Percentiles rank a stretch among this genome's conserved stretches.
These are phyloP conservation scores for apple (Malus domestica) DNA, from an alignment of 306 rosid species.

Conservation along the genomic window DNA sequence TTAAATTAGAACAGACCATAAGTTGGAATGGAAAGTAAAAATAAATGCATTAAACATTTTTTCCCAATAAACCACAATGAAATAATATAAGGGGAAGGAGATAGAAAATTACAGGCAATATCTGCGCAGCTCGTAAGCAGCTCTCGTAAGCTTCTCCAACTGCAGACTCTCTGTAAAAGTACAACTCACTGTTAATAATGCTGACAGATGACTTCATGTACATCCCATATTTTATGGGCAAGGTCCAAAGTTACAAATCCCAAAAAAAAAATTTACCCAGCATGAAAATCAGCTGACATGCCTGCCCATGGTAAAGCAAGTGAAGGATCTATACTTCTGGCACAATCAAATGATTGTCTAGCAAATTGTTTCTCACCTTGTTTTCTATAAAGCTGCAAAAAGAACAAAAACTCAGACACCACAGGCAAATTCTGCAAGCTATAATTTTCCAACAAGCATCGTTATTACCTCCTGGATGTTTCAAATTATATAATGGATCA, in stretches of 20 bases:
- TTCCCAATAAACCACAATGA: neutral
- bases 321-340: slow-evolving; percentile 89
- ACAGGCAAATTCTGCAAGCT: neutral
- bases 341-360: slow-evolving; percentile 72
- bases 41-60: neutral
- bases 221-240: neutral
- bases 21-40: neutral
- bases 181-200: slow-evolving; percentile 13
- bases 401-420: slow-evolving; percentile 6
- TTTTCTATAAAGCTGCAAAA: slow-evolving; percentile 61
- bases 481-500: neutral
- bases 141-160: slow-evolving; percentile 84
- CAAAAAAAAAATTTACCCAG: slow-evolving; percentile 35
- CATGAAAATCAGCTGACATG: slow-evolving; percentile 72
- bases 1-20: neutral
- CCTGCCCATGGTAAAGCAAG: slow-evolving; percentile 97
- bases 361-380: slow-evolving; percentile 62
- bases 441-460: neutral
- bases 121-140: slow-evolving; percentile 82
- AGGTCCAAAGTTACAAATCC: neutral
- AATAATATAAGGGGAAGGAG: neutral
- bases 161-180: slow-evolving; percentile 40
- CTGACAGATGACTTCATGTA: neutral
- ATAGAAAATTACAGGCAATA: slow-evolving; percentile 60
- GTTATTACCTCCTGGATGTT: neutral